phyloP scores from a whole-genome alignment of 345 rosid species.

The Adansonia digitata region DNA sequence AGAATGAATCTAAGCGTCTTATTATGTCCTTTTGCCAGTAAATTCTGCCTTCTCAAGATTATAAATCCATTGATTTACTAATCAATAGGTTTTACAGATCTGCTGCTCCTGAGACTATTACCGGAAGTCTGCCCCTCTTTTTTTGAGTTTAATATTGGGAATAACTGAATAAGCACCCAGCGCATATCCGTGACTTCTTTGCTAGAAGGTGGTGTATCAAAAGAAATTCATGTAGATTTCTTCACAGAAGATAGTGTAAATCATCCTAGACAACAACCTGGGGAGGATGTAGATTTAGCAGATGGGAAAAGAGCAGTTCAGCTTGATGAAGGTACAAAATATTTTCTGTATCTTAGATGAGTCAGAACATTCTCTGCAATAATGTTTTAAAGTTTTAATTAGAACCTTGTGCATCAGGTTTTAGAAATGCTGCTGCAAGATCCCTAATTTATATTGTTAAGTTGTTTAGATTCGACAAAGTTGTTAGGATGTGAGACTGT shows the following conservation, averaged over 20 bases:
- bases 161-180: conserved; percentile 55
- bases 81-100: conserved; percentile 46
- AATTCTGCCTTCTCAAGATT: conserved; percentile 20
- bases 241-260: conserved; percentile 46
- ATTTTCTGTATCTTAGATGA: conserved; percentile 15
- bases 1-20: conserved; percentile 18
- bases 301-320: conserved; percentile 23
- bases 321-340: conserved; percentile 52
- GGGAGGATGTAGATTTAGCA: conserved; percentile 28
- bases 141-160: conserved; percentile 23
- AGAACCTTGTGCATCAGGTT: conserved; percentile 37
- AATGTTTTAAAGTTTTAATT: conserved; percentile 26
- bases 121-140: conserved; percentile 42
- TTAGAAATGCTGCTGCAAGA: conserved; percentile 22
- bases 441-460: neutral
- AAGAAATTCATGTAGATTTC: conserved; percentile 73
- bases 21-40: conserved; percentile 2
- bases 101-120: conserved; percentile 30
- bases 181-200: conserved; percentile 57
- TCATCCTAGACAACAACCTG: conserved; percentile 24
- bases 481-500: neutral
- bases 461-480: neutral
- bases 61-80: conserved; percentile 23
- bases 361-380: conserved; percentile 12
- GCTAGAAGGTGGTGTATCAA: conserved; percentile 83